Evolutionary conservation across 2,329 filamentous ascomycete species (phyloP).

Genomic region (Rhexocercosporidium sp.): DNA sequence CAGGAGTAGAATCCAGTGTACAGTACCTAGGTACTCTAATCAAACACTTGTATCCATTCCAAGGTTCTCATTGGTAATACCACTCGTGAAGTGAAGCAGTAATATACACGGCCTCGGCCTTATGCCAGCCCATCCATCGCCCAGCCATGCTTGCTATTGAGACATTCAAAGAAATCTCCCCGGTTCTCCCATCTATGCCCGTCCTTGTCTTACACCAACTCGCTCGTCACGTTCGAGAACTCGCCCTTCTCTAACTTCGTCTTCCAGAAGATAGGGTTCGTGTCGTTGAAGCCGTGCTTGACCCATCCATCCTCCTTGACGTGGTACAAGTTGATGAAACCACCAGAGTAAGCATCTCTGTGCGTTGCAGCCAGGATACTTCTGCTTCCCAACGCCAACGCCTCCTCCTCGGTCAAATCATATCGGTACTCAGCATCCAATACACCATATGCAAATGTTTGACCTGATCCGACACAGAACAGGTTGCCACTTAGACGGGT

Average conservation of each 20-base stretch:
- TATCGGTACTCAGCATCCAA: constrained; percentile 94
- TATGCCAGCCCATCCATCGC: constrained; percentile 28
- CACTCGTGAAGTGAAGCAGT: constrained; percentile 38
- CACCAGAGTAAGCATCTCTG: constrained; percentile 97
- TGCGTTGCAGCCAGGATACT: constrained; percentile 97
- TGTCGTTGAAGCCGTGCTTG: constrained; percentile 97
- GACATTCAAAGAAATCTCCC: constrained; percentile 38
- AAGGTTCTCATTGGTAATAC: constrained; percentile 34
- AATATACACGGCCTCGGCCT: constrained; percentile 37
- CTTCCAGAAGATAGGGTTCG: constrained; percentile 99
- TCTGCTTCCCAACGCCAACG: constrained; percentile 85
- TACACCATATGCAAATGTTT: constrained; percentile 98
- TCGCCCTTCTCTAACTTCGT: constrained; percentile 98
- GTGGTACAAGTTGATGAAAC: constrained; percentile 98
- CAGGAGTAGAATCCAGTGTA: not conserved
- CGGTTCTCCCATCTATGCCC: constrained; percentile 16
- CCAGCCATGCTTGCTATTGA: constrained; percentile 40
- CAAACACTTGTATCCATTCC: not conserved
- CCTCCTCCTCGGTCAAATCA: constrained; percentile 85
- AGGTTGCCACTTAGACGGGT: constrained; percentile 91
- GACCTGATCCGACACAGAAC: constrained; percentile 97
- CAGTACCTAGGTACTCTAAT: not conserved
- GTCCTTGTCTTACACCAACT: constrained; percentile 37
- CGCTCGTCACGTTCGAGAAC: constrained; percentile 63
- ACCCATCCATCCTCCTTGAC: constrained; percentile 99